Percentiles rank a stretch among this genome's conserved stretches.
These are phyloP conservation scores for Crithidia bombi DNA, from an alignment of 208 protist genomes.

Conservation along the genomic window DNA sequence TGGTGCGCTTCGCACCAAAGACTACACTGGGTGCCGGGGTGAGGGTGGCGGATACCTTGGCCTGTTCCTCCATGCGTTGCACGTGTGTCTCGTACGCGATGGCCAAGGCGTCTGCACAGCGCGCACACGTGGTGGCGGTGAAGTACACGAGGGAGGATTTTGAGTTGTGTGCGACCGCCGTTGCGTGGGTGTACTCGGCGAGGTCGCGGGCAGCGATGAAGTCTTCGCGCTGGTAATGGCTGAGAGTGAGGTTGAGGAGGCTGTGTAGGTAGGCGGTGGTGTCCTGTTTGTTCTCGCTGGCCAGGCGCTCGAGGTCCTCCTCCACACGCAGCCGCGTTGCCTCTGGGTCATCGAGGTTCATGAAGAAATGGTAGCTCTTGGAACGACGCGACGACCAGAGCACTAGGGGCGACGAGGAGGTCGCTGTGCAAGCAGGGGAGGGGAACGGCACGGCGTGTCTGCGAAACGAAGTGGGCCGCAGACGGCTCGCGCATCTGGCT, in stretches of 20 bases:
- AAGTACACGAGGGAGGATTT: conserved; percentile 72
- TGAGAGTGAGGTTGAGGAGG: conserved; percentile 73
- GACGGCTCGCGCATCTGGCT: too few relatives aligned
- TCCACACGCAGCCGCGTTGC: conserved; percentile 71
- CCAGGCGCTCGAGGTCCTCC: conserved; percentile 57
- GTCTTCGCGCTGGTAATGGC: conserved; percentile 66
- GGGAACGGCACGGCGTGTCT: not conserved
- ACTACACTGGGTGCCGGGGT: conserved; percentile 55
- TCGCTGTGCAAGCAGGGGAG: not conserved
- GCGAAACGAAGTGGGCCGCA: too few relatives aligned
- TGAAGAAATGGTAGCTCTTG: conserved; percentile 75
- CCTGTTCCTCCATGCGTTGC: conserved; percentile 31
- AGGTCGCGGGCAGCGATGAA: conserved; percentile 63
- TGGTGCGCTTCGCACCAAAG: conserved; percentile 60
- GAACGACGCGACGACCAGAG: conserved; percentile 25
- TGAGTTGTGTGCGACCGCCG: conserved; percentile 44
- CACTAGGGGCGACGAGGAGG: not conserved
- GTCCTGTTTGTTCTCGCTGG: conserved; percentile 48
- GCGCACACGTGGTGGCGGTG: conserved; percentile 67
- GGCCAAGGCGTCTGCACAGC: conserved; percentile 51
- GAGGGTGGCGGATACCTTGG: conserved; percentile 39
- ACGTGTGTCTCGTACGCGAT: conserved; percentile 68
- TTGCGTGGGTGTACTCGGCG: conserved; percentile 62
- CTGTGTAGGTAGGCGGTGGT: conserved; percentile 71
- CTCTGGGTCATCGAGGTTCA: conserved; percentile 79